These are phyloP conservation scores for Salvia sclarea DNA, from an alignment of 305 asterid species.

Conservation along the genomic window DNA sequence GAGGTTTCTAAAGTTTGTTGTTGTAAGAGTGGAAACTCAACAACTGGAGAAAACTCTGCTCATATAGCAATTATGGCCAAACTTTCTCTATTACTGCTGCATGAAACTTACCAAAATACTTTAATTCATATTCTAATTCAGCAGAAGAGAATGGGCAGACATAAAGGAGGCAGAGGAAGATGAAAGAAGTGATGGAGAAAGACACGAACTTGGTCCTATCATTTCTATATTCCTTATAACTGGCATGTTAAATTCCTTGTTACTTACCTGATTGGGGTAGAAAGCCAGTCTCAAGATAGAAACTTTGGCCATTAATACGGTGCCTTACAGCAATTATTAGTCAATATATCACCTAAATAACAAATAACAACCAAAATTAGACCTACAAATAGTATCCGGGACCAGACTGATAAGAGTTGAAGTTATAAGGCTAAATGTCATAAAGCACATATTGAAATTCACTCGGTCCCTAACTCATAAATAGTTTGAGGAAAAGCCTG, in stretches of 20 bases:
- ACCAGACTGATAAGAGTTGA: neutral
- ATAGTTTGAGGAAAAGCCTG: too few relatives aligned
- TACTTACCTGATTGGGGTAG: neutral
- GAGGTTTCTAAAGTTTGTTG: neutral
- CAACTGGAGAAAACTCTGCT: neutral
- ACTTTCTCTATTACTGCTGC: neutral
- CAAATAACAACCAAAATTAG: neutral
- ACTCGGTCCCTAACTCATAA: neutral
- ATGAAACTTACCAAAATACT: neutral
- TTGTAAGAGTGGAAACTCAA: neutral
- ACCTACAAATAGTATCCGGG: neutral
- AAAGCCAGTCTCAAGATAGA: neutral
- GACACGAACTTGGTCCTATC: neutral
- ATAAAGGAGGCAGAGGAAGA: neutral
- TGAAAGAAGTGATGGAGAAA: neutral
- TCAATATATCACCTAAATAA: neutral
- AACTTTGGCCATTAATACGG: neutral
- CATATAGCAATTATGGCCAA: neutral
- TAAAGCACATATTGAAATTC: neutral
- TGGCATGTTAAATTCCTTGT: neutral
- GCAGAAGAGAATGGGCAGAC: constrained; percentile 9
- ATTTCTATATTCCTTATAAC: neutral
- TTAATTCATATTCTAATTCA: neutral
- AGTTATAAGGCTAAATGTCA: neutral
- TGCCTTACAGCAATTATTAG: neutral